Conservation (phyloP, 331 rosid genomes). For the Acacia pycnantha region DNA sequence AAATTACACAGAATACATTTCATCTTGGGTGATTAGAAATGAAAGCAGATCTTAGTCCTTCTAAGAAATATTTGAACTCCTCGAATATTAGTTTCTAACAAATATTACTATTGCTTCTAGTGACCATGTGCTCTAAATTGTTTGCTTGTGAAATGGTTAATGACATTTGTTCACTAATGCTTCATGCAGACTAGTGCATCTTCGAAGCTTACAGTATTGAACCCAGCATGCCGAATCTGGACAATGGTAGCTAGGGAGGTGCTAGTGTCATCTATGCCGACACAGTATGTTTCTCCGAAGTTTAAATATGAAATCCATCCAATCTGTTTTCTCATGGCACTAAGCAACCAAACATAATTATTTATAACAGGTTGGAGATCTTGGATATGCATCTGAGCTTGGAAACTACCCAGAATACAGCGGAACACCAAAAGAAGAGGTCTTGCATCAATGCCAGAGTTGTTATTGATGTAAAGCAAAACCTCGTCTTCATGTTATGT, state of each 20-base stretch:
- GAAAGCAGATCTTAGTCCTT: not conserved
- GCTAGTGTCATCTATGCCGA: no score
- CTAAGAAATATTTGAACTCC: slow-evolving; percentile 15
- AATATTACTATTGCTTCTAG: slow-evolving; percentile 16
- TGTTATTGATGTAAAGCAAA: slow-evolving; percentile 76
- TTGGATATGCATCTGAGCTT: slow-evolving; percentile 92
- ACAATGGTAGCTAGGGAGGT: no score
- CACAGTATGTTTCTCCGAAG: slow-evolving; percentile 40
- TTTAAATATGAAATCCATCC: slow-evolving; percentile 13
- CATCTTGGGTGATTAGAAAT: no score
- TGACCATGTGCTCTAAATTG: not conserved
- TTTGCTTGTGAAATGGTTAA: not conserved
- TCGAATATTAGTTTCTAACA: slow-evolving; percentile 1
- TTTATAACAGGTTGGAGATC: slow-evolving; percentile 85
- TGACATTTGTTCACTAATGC: not conserved
- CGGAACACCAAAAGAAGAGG: slow-evolving; percentile 99
- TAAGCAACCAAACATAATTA: slow-evolving; percentile 3
- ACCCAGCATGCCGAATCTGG: slow-evolving; percentile 93
- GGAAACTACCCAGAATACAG: slow-evolving; percentile 98
- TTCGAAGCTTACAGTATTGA: slow-evolving; percentile 88
- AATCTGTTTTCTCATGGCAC: slow-evolving; percentile 14
- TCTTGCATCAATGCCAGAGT: slow-evolving; percentile 97
- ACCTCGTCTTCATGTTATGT: slow-evolving; percentile 8
- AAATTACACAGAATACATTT: not conserved
- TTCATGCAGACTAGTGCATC: slow-evolving; percentile 89